These are phyloP conservation scores for Parietaria judaica DNA, from an alignment of 306 rosid genomes.

Conservation along the genomic window DNA sequence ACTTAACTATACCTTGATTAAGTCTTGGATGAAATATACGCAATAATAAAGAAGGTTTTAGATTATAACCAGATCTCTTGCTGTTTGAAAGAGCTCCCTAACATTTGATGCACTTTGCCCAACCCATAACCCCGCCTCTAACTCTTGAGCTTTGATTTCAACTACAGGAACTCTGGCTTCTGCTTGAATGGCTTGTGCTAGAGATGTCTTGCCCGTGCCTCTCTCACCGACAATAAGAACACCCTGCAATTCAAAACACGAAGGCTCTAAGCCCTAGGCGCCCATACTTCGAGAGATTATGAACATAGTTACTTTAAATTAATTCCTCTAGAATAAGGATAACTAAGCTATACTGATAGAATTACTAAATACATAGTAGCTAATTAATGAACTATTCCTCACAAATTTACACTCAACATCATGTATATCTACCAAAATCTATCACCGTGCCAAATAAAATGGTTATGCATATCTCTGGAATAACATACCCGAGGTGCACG, in stretches of 20 bases:
- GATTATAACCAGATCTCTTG: slow-evolving; percentile 83
- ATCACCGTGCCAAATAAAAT: too few species aligned
- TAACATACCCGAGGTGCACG: slow-evolving; percentile 89
- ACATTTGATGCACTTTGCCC: slow-evolving; percentile 98
- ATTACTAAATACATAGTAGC: too few species aligned
- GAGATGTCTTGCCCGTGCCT: slow-evolving; percentile 97
- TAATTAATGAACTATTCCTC: too few species aligned
- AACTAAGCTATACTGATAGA: too few species aligned
- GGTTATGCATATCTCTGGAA: background rate
- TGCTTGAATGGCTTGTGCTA: slow-evolving; percentile 94
- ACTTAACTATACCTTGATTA: background rate
- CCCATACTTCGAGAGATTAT: background rate
- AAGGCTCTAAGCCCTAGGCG: slow-evolving; percentile 15
- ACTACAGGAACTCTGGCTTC: slow-evolving; percentile 97
- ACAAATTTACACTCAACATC: too few species aligned
- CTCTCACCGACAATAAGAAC: slow-evolving; percentile 95
- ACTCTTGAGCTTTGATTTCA: slow-evolving; percentile 71
- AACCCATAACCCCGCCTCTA: slow-evolving; percentile 98
- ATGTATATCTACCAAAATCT: too few species aligned
- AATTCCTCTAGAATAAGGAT: too few species aligned
- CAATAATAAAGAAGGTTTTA: slow-evolving; percentile 23
- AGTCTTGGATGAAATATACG: slow-evolving; percentile 3
- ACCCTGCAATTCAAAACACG: slow-evolving; percentile 55
- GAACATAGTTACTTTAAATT: too few species aligned
- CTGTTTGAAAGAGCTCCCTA: slow-evolving; percentile 94